phyloP scores from a whole-genome alignment of 495 filamentous ascomycete species.

The Podospora pseudopauciseta region DNA sequence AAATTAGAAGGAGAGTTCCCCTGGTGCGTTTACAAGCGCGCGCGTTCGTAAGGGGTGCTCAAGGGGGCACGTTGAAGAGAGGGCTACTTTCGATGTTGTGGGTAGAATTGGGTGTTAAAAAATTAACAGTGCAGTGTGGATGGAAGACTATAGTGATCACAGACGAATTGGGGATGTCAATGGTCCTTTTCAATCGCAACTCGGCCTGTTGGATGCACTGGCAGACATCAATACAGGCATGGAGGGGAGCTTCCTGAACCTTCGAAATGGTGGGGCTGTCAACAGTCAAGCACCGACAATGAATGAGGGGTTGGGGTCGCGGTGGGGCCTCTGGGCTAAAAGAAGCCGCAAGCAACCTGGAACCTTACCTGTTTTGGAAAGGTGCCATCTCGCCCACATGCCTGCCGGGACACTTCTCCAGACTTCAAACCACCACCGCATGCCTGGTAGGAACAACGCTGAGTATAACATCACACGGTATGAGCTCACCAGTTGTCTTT shows the following conservation, averaged over 20 bases:
- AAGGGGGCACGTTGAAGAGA: neutral
- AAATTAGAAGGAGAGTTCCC: neutral
- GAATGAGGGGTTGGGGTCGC: neutral
- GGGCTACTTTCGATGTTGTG: neutral
- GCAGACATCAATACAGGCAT: constrained; percentile 9
- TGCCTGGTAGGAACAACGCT: no score
- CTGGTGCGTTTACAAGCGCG: neutral
- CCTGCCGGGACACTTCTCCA: no score
- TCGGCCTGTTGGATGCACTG: neutral
- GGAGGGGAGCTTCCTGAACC: constrained; percentile 31
- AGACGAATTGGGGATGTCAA: neutral
- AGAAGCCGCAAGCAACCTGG: neutral
- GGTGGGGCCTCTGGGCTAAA: neutral
- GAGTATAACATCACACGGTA: no score
- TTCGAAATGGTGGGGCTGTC: constrained; percentile 34
- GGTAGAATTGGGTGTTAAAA: neutral
- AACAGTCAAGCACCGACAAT: constrained; percentile 9
- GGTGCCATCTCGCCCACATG: neutral
- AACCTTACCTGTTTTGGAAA: constrained; percentile 4
- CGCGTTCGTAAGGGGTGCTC: no score
- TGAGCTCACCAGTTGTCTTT: no score
- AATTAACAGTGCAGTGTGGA: neutral
- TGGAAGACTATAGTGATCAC: neutral
- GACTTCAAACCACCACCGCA: no score
- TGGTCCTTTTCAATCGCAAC: neutral